These are phyloP conservation scores for Coccomyxa subellipsoidea DNA, from an alignment of 163 green algal species.

Conservation along the genomic window DNA sequence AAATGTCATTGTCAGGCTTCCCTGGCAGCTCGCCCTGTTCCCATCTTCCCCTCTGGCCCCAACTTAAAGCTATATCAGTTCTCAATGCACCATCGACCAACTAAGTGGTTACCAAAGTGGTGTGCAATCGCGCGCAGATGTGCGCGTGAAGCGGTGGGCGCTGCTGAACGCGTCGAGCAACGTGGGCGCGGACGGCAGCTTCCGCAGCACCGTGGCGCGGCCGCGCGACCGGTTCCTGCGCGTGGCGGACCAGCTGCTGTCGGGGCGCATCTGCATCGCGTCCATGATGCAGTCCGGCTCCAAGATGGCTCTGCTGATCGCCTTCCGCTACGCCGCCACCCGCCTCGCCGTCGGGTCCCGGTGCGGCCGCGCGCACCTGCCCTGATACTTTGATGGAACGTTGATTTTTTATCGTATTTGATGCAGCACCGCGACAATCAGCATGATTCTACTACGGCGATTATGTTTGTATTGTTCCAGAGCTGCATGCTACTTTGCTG, in stretches of 20 bases:
- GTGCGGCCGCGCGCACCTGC: conserved; percentile 5
- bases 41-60: too few species aligned
- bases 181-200: conserved; percentile 58
- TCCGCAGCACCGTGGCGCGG: conserved; percentile 55
- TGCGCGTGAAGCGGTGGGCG: conserved; percentile 68
- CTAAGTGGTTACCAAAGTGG: too few species aligned
- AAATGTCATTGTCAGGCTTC: too few species aligned
- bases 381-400: not conserved
- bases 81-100: too few species aligned
- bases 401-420: too few species aligned
- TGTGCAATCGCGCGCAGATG: conserved; percentile 30
- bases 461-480: too few species aligned
- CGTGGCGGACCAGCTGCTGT: conserved; percentile 83
- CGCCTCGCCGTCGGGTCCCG: conserved; percentile 74
- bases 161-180: conserved; percentile 79
- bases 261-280: conserved; percentile 90
- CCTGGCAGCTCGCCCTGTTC: too few species aligned
- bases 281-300: conserved; percentile 75
- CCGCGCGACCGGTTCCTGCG: conserved; percentile 74
- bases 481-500: too few species aligned
- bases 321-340: conserved; percentile 73
- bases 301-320: conserved; percentile 83
- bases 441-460: too few species aligned
- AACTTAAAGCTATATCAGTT: too few species aligned
- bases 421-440: too few species aligned